phyloP scores from a whole-genome alignment of 768 basidiomycete species.

The Sporobolomyces phaffii region DNA sequence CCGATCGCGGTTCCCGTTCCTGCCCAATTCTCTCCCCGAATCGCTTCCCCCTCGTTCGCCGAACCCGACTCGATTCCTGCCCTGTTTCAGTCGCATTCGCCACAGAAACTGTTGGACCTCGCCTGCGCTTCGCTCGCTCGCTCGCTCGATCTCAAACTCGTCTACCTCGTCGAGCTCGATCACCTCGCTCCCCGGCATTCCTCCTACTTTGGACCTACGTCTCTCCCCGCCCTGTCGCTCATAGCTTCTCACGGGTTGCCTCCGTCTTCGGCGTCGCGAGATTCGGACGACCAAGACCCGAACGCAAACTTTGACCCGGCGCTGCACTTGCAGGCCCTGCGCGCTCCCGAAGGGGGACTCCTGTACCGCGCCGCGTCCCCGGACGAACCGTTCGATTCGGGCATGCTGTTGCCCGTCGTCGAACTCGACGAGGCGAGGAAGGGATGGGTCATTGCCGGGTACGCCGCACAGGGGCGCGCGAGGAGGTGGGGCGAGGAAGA shows the following conservation, averaged over 20 bases:
- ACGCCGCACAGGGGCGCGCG: not conserved
- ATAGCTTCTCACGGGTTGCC: slow-evolving; percentile 29
- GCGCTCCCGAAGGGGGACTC: slow-evolving; percentile 26
- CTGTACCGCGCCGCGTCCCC: slow-evolving; percentile 16
- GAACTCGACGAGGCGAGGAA: not conserved
- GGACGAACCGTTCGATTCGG: slow-evolving; percentile 16
- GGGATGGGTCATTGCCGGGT: slow-evolving; percentile 30
- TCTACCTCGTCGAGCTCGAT: slow-evolving; percentile 31
- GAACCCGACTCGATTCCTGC: not conserved
- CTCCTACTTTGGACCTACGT: not conserved
- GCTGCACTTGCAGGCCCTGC: slow-evolving; percentile 22
- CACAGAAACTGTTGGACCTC: not conserved
- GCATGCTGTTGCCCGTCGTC: slow-evolving; percentile 18
- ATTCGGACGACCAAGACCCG: not conserved
- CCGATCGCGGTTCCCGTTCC: too few relatives aligned
- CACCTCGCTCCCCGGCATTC: not conserved
- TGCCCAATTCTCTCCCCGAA: too few relatives aligned
- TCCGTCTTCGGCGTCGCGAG: too few relatives aligned
- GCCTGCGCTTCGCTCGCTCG: slow-evolving; percentile 18
- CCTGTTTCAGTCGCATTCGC: not conserved
- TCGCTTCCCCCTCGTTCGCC: not conserved
- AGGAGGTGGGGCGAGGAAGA: slow-evolving; percentile 22
- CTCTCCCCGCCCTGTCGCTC: slow-evolving; percentile 6
- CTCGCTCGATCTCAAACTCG: slow-evolving; percentile 14
- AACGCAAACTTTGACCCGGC: slow-evolving; percentile 23